phyloP scores from a whole-genome alignment of 352 stramenopile species.

The Globisporangium viniferum region DNA sequence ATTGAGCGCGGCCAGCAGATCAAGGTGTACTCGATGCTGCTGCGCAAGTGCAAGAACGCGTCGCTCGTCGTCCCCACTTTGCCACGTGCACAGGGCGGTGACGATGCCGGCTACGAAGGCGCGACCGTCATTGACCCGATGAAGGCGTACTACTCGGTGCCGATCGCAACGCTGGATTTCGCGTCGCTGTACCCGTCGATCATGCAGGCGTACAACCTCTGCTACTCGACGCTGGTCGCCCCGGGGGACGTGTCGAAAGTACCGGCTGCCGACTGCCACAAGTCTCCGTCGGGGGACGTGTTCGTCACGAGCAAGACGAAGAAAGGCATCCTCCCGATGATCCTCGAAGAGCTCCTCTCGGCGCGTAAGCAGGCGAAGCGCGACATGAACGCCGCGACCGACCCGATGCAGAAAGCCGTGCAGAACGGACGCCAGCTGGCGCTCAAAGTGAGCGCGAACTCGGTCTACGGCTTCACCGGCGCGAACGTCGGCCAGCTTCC shows the following conservation, averaged over 20 bases:
- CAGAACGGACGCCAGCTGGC: slow-evolving; percentile 98
- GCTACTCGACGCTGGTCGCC: slow-evolving; percentile 98
- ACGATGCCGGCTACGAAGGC: slow-evolving; percentile 94
- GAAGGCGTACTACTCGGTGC: slow-evolving; percentile 98
- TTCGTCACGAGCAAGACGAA: slow-evolving; percentile 95
- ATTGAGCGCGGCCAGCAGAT: slow-evolving; percentile 99
- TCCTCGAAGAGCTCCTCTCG: slow-evolving; percentile 97
- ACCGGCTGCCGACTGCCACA: slow-evolving; percentile 81
- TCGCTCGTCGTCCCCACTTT: slow-evolving; percentile 96
- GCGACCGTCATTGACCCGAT: slow-evolving; percentile 99
- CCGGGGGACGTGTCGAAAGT: slow-evolving; percentile 61
- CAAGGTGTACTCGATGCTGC: slow-evolving; percentile 98
- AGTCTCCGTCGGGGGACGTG: slow-evolving; percentile 93
- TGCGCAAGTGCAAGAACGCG: slow-evolving; percentile 94
- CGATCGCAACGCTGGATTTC: slow-evolving; percentile 99
- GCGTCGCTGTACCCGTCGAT: slow-evolving; percentile 99
- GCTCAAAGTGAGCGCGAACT: slow-evolving; percentile 98
- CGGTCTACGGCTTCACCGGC: slow-evolving; percentile 99
- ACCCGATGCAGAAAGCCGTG: slow-evolving; percentile 98
- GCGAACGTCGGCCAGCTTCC: slow-evolving; percentile 98
- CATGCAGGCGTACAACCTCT: slow-evolving; percentile 99
- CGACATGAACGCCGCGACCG: slow-evolving; percentile 99
- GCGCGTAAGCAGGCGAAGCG: slow-evolving; percentile 98
- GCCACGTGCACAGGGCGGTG: slow-evolving; percentile 78
- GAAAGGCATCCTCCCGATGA: slow-evolving; percentile 98